A percentile compares a stretch with the other conserved stretches of the same genome.
Evolutionary conservation across 345 rosid genomes (phyloP).

Genomic region (Iberis pinnata): DNA sequence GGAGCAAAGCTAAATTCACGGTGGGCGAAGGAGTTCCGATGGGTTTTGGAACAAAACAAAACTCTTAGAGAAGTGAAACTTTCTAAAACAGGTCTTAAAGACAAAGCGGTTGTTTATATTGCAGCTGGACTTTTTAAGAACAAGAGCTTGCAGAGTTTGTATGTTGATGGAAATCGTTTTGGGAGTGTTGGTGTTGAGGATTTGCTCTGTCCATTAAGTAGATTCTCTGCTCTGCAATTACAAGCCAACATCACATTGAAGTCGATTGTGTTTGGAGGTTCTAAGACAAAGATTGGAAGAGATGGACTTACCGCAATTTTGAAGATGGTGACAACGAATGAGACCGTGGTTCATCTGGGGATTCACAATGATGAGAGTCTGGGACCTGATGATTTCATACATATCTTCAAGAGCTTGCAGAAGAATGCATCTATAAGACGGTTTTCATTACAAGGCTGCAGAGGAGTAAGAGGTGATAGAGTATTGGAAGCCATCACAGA

Average conservation of each 20-base stretch:
- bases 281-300: conserved; percentile 62
- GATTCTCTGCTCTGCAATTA: conserved; percentile 75
- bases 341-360: conserved; percentile 54
- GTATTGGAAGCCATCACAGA: conserved; percentile 61
- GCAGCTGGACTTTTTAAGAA: conserved; percentile 94
- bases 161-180: conserved; percentile 75
- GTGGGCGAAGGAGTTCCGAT: conserved; percentile 82
- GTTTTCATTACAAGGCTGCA: conserved; percentile 81
- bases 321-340: conserved; percentile 69
- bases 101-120: conserved; percentile 75
- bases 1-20: conserved; percentile 63
- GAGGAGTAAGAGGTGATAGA: conserved; percentile 67
- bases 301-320: conserved; percentile 73
- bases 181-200: conserved; percentile 69
- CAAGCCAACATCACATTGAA: conserved; percentile 80
- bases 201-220: conserved; percentile 79
- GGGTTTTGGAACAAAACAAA: conserved; percentile 80
- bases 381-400: conserved; percentile 65
- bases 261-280: conserved; percentile 62
- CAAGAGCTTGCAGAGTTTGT: conserved; percentile 53
- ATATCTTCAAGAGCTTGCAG: conserved; percentile 61
- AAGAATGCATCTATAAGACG: conserved; percentile 65
- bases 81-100: conserved; percentile 70
- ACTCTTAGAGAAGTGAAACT: conserved; percentile 62
- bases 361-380: conserved; percentile 65